Conservation (phyloP, 2,329 filamentous ascomycete genomes). For the Xenosphaeropsis pyriputrescens region DNA sequence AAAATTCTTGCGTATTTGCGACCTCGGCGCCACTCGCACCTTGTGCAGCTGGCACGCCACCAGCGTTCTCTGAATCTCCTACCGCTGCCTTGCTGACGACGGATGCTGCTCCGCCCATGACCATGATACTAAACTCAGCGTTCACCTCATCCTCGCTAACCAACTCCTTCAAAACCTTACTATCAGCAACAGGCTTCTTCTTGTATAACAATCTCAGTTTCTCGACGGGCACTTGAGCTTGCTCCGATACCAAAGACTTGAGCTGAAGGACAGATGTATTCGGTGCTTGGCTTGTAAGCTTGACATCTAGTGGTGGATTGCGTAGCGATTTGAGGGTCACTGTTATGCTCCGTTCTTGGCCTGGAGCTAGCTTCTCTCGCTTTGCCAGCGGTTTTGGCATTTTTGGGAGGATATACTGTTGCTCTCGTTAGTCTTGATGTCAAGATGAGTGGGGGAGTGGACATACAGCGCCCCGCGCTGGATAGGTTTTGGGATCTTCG, state of each 20-base stretch:
- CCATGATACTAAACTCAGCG: slow-evolving; percentile 77
- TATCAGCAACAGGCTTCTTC: slow-evolving; percentile 73
- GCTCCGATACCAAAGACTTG: slow-evolving; percentile 51
- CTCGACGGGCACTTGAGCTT: slow-evolving; percentile 48
- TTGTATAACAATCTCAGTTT: slow-evolving; percentile 79
- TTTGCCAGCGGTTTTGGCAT: slow-evolving; percentile 41
- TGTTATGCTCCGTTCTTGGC: slow-evolving; percentile 34
- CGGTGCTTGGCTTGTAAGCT: slow-evolving; percentile 44
- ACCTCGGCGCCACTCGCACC: slow-evolving; percentile 40
- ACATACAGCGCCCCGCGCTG: slow-evolving; percentile 61
- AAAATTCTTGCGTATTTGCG: slow-evolving; percentile 62
- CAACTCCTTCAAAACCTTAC: slow-evolving; percentile 63
- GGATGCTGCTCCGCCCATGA: slow-evolving; percentile 57
- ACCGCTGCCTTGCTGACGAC: slow-evolving; percentile 22
- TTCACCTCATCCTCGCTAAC: slow-evolving; percentile 38
- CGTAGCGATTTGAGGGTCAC: slow-evolving; percentile 64
- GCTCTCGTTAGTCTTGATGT: slow-evolving; percentile 5
- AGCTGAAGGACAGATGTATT: slow-evolving; percentile 68
- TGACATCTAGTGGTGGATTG: slow-evolving; percentile 55
- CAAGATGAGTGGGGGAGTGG: not conserved
- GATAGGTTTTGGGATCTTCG: slow-evolving; percentile 69
- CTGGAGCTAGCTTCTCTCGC: slow-evolving; percentile 29
- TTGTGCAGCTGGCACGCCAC: slow-evolving; percentile 28
- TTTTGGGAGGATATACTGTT: slow-evolving; percentile 57
- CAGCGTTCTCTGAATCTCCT: slow-evolving; percentile 9